Evolutionary conservation across 2,329 filamentous ascomycete species (phyloP).

Genomic region (Alternaria rosae): DNA sequence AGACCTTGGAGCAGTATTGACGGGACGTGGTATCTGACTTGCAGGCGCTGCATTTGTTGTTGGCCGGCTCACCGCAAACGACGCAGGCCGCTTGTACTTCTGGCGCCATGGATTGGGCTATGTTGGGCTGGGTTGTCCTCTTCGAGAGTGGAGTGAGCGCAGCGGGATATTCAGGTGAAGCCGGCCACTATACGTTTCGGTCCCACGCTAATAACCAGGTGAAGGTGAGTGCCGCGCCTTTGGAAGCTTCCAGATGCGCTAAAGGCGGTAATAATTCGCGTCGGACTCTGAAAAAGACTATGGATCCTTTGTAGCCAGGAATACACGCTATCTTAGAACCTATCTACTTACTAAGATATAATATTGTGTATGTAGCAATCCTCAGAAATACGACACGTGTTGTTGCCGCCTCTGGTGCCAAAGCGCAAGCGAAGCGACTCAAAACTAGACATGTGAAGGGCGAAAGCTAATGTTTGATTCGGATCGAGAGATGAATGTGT

Average conservation of each 20-base stretch:
- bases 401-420: too few relatives aligned
- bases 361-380: too few relatives aligned
- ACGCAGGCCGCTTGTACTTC: background rate
- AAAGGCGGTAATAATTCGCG: too few relatives aligned
- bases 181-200: background rate
- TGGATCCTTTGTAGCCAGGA: too few relatives aligned
- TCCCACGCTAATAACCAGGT: background rate
- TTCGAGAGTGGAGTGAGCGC: too few relatives aligned
- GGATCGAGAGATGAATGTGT: background rate
- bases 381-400: too few relatives aligned
- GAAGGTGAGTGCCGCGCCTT: too few relatives aligned
- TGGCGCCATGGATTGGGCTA: background rate
- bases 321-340: too few relatives aligned
- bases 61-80: background rate
- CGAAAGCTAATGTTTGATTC: background rate
- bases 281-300: too few relatives aligned
- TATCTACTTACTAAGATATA: too few relatives aligned
- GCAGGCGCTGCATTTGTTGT: slow-evolving; percentile 6
- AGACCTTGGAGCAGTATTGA: slow-evolving; percentile 4
- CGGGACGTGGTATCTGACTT: background rate
- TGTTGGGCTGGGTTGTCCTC: too few relatives aligned
- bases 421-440: background rate
- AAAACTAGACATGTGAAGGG: background rate
- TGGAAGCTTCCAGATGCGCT: too few relatives aligned
- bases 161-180: background rate